Percentiles rank a stretch among this genome's conserved stretches.
Evolutionary conservation across 1,284 basidiomycete species (phyloP).

Genomic region (Coniferiporia sulphurascens): DNA sequence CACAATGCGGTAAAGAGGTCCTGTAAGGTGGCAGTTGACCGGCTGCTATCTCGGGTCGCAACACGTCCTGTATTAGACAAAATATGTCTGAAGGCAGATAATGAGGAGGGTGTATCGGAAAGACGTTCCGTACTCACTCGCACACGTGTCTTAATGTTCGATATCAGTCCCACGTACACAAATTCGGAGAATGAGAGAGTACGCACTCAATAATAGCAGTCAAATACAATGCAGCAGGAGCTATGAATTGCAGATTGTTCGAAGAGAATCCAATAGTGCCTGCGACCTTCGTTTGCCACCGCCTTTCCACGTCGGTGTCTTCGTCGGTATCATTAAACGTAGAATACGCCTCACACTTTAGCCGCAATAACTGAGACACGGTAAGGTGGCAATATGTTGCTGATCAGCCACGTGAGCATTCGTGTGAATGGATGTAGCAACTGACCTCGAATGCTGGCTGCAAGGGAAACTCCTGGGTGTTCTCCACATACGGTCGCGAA

Average conservation of each 20-base stretch:
- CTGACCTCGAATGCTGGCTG: slow-evolving; percentile 73
- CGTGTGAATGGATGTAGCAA: slow-evolving; percentile 16
- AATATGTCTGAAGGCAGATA: slow-evolving; percentile 56
- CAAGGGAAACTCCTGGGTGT: slow-evolving; percentile 53
- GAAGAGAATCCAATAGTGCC: slow-evolving; percentile 36
- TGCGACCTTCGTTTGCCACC: slow-evolving; percentile 54
- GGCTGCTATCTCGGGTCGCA: slow-evolving; percentile 77
- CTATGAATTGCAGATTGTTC: slow-evolving; percentile 57
- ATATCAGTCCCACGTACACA: slow-evolving; percentile 7
- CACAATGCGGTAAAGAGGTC: slow-evolving; percentile 84
- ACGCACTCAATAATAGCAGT: slow-evolving; percentile 92
- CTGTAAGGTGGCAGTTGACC: slow-evolving; percentile 66
- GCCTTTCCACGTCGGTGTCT: slow-evolving; percentile 57
- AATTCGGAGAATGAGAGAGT: slow-evolving; percentile 16
- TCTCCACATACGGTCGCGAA: slow-evolving; percentile 37
- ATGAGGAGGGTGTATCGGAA: slow-evolving; percentile 16
- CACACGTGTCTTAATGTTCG: slow-evolving; percentile 58
- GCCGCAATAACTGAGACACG: slow-evolving; percentile 55
- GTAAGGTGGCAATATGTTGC: slow-evolving; percentile 7
- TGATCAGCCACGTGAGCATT: not conserved
- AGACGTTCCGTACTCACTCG: slow-evolving; percentile 57
- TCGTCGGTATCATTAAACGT: slow-evolving; percentile 80
- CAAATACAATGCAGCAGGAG: slow-evolving; percentile 81
- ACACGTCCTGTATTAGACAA: slow-evolving; percentile 80
- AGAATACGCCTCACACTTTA: slow-evolving; percentile 81